Conservation (phyloP, 2,329 filamentous ascomycete genomes). For the Tolypocladium sp. region DNA sequence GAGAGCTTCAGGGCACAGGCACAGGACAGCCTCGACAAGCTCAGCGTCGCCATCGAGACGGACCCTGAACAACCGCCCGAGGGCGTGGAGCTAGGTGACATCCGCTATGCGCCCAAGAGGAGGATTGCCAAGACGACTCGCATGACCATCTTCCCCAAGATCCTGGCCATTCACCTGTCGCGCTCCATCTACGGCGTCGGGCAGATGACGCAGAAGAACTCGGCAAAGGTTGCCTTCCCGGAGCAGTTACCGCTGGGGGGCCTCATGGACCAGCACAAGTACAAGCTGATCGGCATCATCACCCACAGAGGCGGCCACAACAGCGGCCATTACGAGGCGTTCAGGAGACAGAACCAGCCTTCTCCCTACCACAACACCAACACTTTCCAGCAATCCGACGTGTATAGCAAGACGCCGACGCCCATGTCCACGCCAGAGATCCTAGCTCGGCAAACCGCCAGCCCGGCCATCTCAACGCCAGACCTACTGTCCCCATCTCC, state of each 20-base stretch:
- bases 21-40: constrained; percentile 50
- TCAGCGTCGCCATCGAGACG: constrained; percentile 61
- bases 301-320: constrained; percentile 94
- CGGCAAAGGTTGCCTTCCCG: constrained; percentile 86
- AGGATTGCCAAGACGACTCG: constrained; percentile 82
- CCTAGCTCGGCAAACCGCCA: constrained; percentile 25
- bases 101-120: constrained; percentile 66
- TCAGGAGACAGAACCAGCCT: constrained; percentile 73
- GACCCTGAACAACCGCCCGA: constrained; percentile 73
- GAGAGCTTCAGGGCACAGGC: constrained; percentile 41
- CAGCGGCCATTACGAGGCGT: constrained; percentile 95
- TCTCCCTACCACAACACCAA: constrained; percentile 76
- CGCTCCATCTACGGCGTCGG: constrained; percentile 81
- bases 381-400: constrained; percentile 65
- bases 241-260: constrained; percentile 78
- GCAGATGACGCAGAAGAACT: constrained; percentile 78
- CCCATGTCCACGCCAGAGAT: constrained; percentile 40
- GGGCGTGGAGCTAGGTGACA: constrained; percentile 66
- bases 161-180: constrained; percentile 86
- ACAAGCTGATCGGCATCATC: constrained; percentile 77
- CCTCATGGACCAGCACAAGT: constrained; percentile 66
- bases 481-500: constrained; percentile 34
- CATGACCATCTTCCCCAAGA: constrained; percentile 78
- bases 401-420: constrained; percentile 57
- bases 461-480: constrained; percentile 36